Evolutionary conservation across 2,329 filamentous ascomycete species (phyloP), one percentile per base, ranked within the genome.

Genomic region (Fusarium nanum): DNA sequence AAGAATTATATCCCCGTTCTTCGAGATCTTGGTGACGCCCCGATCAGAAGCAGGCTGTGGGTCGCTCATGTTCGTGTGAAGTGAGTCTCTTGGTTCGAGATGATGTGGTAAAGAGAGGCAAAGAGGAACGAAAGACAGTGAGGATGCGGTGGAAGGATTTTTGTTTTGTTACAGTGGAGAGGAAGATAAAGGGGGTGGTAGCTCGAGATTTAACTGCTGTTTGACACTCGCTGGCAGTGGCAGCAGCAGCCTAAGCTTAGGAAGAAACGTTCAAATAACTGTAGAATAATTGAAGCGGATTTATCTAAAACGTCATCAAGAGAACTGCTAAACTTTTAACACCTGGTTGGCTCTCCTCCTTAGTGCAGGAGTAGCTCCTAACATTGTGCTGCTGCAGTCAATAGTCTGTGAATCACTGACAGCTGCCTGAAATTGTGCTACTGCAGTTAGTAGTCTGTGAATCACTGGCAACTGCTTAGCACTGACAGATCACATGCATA

Each of bases 241-340:
- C 16, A 37, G 34, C 34, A n/a, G 9, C 9, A 18, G 16, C 16
- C 32, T 34, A 6, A 34, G 32, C 16, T 34, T 34, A 34, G 32
- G 14, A 18, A 32, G 13, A 32, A 16, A 32, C 4, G 14, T 9
- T 5, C 2, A 18, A 18, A 18, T n/a, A n/a, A n/a, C 16, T 37
- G 3, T 37, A n/a, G 34, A 37, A 37, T 0, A 37, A n/a, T 37
- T 11, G 0, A 0, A n/a, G 34, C 16, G 5, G 34, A 37, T n/a
- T 37, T 6, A 1, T 37, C 1, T 6, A 9, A n/a, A 37, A 6
- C 34, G 3, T 37, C 3, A 6, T n/a, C 9, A 37, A 11, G 34
- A 37, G 34, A n/a, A 3, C 1, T 11, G 16, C 9, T 4, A n/a
- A 4, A 6, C 2, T 2, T 4, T 0, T 4, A n/a, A 37, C 34